Evolutionary conservation across 306 rosid genomes (phyloP), one percentile per base, ranked within the genome.

Genomic region (Dicorynia guianensis): DNA sequence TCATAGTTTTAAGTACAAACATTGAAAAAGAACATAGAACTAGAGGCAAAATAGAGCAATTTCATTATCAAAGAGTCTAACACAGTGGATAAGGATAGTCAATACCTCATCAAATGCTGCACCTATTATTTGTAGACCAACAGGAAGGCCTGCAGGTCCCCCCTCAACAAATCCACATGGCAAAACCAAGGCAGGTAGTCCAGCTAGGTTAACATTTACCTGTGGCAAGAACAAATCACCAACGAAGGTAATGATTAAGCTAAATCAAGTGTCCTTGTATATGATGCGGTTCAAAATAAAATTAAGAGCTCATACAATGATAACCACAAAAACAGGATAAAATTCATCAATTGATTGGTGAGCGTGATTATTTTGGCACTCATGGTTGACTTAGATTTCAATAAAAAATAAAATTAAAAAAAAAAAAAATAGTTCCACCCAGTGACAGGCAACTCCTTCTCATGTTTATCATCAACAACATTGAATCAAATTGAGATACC

Each of bases 121-220:
- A 57, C 97, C 96, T 53, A 95, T 87, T 93, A 95, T 87, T 87
- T 95, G 99, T 73, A 95, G 86, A 76, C 99, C 99, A 36, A 95
- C 93, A 6, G 99, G 99, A 73, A 95, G 99, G 69, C 94, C 93
- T 30, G 89, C 79, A n/a, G 87, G 47, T 6, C 97, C 97, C 12
- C 89, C 90, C 40, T 84, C 88, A 78, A 87, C 92, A 87, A 92
- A 92, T 72, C 99, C 99, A 81, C 99, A 95, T 11, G 99, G 99
- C 78, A 92, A 84, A 69, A 92, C 97, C 82, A 95, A 81, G 72
- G 99, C 99, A 75, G 99, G 99, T 62, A 95, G 76, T 74, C 99
- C 97, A 60, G 97, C 99, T 76, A 95, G 87, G 93, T 95, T 95
- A 35, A 90, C 99, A 76, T 95, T 95, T 57, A 95, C 97, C 99